A percentile compares a stretch with the other conserved stretches of the same genome.
Evolutionary conservation across 1,284 basidiomycete genomes (phyloP).

Genomic region (Moesziomyces parantarcticus): DNA sequence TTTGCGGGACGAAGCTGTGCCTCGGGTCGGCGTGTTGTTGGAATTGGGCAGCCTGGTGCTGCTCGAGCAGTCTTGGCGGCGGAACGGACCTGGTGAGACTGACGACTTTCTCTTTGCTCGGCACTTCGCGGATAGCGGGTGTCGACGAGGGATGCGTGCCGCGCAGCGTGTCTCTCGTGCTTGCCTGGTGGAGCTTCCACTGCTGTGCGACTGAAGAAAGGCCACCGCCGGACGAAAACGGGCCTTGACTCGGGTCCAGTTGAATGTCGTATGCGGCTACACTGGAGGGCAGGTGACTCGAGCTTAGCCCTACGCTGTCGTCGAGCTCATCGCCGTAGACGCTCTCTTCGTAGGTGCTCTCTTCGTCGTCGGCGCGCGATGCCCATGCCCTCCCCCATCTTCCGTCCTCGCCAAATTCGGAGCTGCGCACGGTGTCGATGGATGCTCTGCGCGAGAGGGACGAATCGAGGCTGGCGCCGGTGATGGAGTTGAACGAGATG

Average conservation of each 20-base stretch:
- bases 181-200: conserved; percentile 34
- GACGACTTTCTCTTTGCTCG: conserved; percentile 50
- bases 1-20: conserved; percentile 38
- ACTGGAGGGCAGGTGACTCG: not conserved
- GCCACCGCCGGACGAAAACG: conserved; percentile 8
- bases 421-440: conserved; percentile 57
- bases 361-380: conserved; percentile 54
- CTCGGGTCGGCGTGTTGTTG: conserved; percentile 8
- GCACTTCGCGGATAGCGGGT: conserved; percentile 34
- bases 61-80: not conserved
- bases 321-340: conserved; percentile 27
- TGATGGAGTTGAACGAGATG: conserved; percentile 57
- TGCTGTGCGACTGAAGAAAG: conserved; percentile 30
- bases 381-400: conserved; percentile 60
- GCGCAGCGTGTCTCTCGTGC: not conserved
- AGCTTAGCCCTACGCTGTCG: conserved; percentile 4
- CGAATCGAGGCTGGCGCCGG: conserved; percentile 14
- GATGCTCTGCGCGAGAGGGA: conserved; percentile 41
- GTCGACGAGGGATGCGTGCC: conserved; percentile 4
- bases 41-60: conserved; percentile 7
- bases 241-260: conserved; percentile 14
- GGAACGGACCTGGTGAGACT: conserved; percentile 45
- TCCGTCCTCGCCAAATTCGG: conserved; percentile 59
- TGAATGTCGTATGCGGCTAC: conserved; percentile 13
- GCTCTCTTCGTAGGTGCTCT: conserved; percentile 49